These are phyloP conservation scores for Micractinium sp. DNA, from an alignment of 139 green algal genomes.

Conservation along the genomic window DNA sequence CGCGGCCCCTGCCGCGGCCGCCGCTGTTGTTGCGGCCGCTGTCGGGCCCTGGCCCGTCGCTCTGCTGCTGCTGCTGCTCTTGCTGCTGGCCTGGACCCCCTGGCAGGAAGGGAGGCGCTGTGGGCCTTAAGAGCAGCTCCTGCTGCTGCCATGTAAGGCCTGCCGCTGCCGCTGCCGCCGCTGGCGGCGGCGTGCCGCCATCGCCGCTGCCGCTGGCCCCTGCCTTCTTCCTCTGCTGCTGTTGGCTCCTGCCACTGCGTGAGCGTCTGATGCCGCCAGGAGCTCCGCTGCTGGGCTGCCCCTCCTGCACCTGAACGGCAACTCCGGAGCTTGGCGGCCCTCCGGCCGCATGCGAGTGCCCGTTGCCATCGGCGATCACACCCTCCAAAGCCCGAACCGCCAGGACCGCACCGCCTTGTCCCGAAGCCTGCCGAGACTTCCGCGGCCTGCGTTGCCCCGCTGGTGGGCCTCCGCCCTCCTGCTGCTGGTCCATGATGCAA, in stretches of 20 bases:
- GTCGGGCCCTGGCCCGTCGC: background rate
- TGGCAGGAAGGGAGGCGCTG: background rate
- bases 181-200: background rate
- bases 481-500: too few species aligned
- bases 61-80: background rate
- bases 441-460: too few species aligned
- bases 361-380: too few species aligned
- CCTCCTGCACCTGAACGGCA: too few species aligned
- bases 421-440: too few species aligned
- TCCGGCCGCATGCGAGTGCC: too few species aligned
- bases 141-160: conserved; percentile 26
- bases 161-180: background rate
- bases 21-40: background rate
- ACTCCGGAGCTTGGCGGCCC: too few species aligned
- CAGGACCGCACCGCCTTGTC: too few species aligned
- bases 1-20: background rate
- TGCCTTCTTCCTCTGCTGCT: background rate
- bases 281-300: too few species aligned
- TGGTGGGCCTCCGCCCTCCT: too few species aligned
- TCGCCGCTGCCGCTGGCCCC: background rate
- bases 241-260: background rate
- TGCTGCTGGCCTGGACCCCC: conserved; percentile 1
- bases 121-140: background rate
- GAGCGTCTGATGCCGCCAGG: background rate
- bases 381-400: too few species aligned